These are phyloP conservation scores for Cotoneaster glaucophyllus DNA, from an alignment of 306 rosid genomes.

Conservation along the genomic window DNA sequence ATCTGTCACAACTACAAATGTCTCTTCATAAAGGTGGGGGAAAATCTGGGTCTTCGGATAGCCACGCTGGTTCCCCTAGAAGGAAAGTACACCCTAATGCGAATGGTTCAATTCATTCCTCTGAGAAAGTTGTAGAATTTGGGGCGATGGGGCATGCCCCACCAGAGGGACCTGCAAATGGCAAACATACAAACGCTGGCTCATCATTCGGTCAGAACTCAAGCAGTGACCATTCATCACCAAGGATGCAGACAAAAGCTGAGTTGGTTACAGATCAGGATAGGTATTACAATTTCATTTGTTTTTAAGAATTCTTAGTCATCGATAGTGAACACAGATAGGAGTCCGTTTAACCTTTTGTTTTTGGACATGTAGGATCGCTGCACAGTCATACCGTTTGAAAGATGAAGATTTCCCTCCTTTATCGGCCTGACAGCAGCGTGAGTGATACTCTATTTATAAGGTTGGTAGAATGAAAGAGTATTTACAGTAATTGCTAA, in stretches of 20 bases:
- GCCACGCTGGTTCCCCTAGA: constrained; percentile 25
- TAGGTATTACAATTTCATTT: constrained; percentile 20
- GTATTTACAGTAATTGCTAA: constrained; percentile 24
- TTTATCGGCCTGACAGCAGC: constrained; percentile 26
- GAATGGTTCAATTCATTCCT: constrained; percentile 24
- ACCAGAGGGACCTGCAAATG: constrained; percentile 17
- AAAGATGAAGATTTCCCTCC: constrained; percentile 64
- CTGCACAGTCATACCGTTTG: constrained; percentile 37
- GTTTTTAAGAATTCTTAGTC: neutral
- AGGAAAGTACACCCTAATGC: constrained; percentile 15
- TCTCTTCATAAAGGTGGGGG: constrained; percentile 16
- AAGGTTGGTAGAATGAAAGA: constrained; percentile 18
- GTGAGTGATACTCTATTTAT: constrained; percentile 1
- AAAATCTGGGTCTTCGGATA: constrained; percentile 19
- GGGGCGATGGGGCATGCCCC: constrained; percentile 24
- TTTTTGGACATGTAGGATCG: constrained; percentile 39
- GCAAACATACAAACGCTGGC: constrained; percentile 19
- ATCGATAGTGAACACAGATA: neutral
- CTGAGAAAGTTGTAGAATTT: constrained; percentile 25
- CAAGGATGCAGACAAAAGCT: constrained; percentile 22
- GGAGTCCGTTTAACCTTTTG: neutral
- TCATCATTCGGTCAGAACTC: constrained; percentile 3
- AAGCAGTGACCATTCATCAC: neutral
- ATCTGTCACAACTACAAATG: constrained; percentile 22
- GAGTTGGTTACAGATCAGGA: constrained; percentile 21